Percentiles rank a stretch among this genome's conserved stretches.
phyloP scores from a whole-genome alignment of 129 eudicot species.

The Smallanthus sonchifolius region DNA sequence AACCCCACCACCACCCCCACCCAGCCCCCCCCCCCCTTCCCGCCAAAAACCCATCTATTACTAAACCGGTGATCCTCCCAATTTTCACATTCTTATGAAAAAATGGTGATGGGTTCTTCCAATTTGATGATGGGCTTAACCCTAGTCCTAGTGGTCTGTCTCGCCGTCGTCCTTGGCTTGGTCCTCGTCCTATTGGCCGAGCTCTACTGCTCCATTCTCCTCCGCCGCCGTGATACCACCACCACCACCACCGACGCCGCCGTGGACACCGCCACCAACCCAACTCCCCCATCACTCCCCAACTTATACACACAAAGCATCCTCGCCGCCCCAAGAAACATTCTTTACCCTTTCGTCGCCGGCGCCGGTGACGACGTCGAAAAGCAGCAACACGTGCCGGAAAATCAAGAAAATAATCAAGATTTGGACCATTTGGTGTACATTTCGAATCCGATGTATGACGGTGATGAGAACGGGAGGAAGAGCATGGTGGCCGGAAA shows the following conservation, averaged over 20 bases:
- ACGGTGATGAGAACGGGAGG: slow-evolving; percentile 26
- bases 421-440: slow-evolving; percentile 35
- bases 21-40: slow-evolving; percentile 18
- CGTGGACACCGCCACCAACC: neutral
- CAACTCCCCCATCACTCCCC: slow-evolving; percentile 29
- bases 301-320: slow-evolving; percentile 59
- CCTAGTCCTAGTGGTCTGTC: slow-evolving; percentile 48
- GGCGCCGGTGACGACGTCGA: slow-evolving; percentile 36
- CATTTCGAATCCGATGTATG: slow-evolving; percentile 78
- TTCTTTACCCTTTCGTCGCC: slow-evolving; percentile 62
- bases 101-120: slow-evolving; percentile 58
- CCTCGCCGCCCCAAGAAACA: slow-evolving; percentile 65
- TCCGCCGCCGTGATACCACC: slow-evolving; percentile 38
- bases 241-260: slow-evolving; percentile 5
- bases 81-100: slow-evolving; percentile 18
- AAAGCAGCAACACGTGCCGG: slow-evolving; percentile 32
- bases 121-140: slow-evolving; percentile 79
- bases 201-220: slow-evolving; percentile 65
- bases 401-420: slow-evolving; percentile 21
- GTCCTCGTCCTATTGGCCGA: slow-evolving; percentile 67
- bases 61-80: neutral
- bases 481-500: slow-evolving; percentile 30
- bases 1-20: neutral
- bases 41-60: slow-evolving; percentile 44
- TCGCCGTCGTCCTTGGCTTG: slow-evolving; percentile 55